Evolutionary conservation across 75 land plant species (phyloP).

Genomic region (Selaginella tamariscina): DNA sequence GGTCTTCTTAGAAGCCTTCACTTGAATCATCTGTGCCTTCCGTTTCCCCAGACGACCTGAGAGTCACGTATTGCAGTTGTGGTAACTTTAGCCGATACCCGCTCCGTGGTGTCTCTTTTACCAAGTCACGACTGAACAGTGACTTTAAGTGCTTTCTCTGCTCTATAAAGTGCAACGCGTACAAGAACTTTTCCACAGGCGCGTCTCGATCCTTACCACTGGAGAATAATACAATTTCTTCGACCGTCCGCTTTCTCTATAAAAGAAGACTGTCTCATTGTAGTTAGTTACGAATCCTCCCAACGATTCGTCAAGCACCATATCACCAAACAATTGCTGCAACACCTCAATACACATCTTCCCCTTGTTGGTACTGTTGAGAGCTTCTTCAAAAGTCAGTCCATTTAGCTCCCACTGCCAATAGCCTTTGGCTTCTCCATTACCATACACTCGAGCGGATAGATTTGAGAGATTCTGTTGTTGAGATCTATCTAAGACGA

Average conservation of each 20-base stretch:
- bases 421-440: conserved; percentile 15
- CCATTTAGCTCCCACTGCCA: conserved; percentile 13
- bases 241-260: background rate
- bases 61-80: too few species aligned
- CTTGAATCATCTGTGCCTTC: too few species aligned
- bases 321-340: conserved; percentile 16
- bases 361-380: background rate
- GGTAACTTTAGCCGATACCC: background rate
- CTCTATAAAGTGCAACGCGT: background rate
- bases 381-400: background rate
- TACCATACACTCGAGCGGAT: conserved; percentile 14
- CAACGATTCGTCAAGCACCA: conserved; percentile 11
- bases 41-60: too few species aligned
- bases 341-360: background rate
- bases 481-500: too few species aligned
- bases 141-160: background rate
- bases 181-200: background rate
- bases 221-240: background rate
- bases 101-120: background rate
- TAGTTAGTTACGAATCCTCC: conserved; percentile 12
- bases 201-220: background rate
- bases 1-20: background rate
- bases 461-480: too few species aligned
- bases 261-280: conserved; percentile 9
- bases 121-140: background rate